Conservation (phyloP, 768 basidiomycete genomes). For the Chalciporus pseudorubinellus region DNA sequence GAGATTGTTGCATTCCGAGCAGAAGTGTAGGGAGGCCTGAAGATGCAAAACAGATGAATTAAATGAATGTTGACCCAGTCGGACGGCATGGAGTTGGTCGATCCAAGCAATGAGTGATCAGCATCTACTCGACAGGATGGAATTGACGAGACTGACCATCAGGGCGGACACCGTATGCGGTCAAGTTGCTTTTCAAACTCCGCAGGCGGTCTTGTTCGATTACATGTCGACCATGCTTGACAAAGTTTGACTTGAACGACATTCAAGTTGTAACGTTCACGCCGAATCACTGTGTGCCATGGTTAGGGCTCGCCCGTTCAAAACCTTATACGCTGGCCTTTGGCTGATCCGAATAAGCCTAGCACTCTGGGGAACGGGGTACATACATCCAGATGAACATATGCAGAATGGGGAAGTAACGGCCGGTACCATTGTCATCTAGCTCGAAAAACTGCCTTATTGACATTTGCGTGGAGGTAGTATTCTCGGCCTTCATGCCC, state of each 20-base stretch:
- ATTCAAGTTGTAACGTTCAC: not conserved
- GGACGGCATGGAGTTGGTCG: not conserved
- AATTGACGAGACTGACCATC: conserved; percentile 28
- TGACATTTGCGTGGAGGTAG: conserved; percentile 21
- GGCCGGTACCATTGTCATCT: conserved; percentile 28
- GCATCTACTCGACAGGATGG: conserved; percentile 6
- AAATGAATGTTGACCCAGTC: not conserved
- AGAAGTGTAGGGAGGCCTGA: conserved; percentile 85
- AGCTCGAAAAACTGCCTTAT: conserved; percentile 1
- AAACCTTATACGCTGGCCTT: conserved; percentile 19
- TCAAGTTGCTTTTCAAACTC: conserved; percentile 30
- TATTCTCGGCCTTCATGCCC: conserved; percentile 26
- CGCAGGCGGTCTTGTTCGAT: conserved; percentile 11
- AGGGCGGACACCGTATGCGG: not conserved
- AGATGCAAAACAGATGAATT: not conserved
- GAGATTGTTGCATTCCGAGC: conserved; percentile 93
- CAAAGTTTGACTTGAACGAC: not conserved
- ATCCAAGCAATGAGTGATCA: conserved; percentile 11
- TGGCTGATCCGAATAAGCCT: conserved; percentile 30
- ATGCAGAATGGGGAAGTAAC: conserved; percentile 41
- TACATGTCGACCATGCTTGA: too few relatives aligned
- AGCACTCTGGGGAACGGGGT: conserved; percentile 35
- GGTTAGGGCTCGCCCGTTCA: conserved; percentile 14
- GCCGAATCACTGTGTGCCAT: not conserved
- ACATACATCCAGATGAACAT: conserved; percentile 43